Evolutionary conservation across 2,329 filamentous ascomycete genomes (phyloP).

Genomic region (Aspergillus niger): DNA sequence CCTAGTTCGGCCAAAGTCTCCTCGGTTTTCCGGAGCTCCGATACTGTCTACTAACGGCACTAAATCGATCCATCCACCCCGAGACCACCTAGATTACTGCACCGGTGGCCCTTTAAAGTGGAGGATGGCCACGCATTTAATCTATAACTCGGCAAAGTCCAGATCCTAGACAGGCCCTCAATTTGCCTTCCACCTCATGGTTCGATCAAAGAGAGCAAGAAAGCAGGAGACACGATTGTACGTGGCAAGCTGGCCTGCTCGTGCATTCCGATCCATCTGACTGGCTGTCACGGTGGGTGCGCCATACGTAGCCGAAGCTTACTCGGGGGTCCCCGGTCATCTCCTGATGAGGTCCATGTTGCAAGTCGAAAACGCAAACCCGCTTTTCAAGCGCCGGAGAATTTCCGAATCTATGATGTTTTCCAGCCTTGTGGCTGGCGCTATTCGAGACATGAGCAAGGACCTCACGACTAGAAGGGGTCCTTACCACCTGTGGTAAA

Average conservation of each 20-base stretch:
- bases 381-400: background rate
- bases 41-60: background rate
- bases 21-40: background rate
- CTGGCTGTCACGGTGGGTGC: background rate
- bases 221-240: background rate
- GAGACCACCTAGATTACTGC: too few relatives aligned
- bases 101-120: background rate
- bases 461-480: background rate
- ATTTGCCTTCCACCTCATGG: background rate
- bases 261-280: background rate
- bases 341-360: background rate
- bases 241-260: background rate
- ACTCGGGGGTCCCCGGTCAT: background rate
- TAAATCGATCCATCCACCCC: background rate
- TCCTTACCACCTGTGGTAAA: background rate
- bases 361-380: background rate
- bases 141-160: background rate
- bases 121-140: background rate
- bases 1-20: background rate
- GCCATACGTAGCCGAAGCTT: background rate
- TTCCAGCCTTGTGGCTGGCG: background rate
- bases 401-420: background rate
- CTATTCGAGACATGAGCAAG: background rate
- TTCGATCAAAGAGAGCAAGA: background rate
- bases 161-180: background rate